Percentiles rank a stretch among this genome's conserved stretches.
Evolutionary conservation across 495 filamentous ascomycete genomes (phyloP).

Genomic region (Clavariopsis aquatica): DNA sequence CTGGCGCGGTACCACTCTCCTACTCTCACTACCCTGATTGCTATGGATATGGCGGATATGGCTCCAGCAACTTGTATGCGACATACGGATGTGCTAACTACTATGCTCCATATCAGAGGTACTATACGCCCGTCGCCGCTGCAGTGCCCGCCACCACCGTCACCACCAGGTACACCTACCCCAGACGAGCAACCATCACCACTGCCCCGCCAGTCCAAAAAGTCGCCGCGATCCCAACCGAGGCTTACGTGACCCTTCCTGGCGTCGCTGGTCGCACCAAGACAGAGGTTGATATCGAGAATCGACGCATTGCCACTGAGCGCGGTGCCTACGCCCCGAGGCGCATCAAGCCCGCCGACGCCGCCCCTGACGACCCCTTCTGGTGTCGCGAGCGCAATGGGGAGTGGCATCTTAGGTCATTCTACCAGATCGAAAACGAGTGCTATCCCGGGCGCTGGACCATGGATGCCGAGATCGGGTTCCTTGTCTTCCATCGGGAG

Average conservation of each 20-base stretch:
- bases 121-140: neutral
- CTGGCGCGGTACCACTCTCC: neutral
- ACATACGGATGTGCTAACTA: conserved; percentile 9
- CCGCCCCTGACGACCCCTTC: conserved; percentile 42
- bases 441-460: conserved; percentile 42
- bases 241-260: too few species aligned
- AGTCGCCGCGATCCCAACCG: neutral
- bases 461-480: conserved; percentile 39
- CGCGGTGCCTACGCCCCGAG: conserved; percentile 40
- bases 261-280: conserved; percentile 20
- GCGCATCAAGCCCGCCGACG: conserved; percentile 39
- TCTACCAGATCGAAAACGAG: conserved; percentile 38
- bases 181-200: neutral
- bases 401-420: conserved; percentile 37
- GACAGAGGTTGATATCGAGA: conserved; percentile 41
- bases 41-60: neutral
- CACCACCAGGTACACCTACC: neutral
- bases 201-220: neutral
- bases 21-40: neutral
- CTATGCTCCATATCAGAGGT: conserved; percentile 11
- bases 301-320: conserved; percentile 40
- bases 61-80: neutral
- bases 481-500: conserved; percentile 36
- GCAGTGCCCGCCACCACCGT: neutral
- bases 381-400: conserved; percentile 44